phyloP scores from a whole-genome alignment of 78 protist genomes.

The Blattamonas nauphoetae region DNA sequence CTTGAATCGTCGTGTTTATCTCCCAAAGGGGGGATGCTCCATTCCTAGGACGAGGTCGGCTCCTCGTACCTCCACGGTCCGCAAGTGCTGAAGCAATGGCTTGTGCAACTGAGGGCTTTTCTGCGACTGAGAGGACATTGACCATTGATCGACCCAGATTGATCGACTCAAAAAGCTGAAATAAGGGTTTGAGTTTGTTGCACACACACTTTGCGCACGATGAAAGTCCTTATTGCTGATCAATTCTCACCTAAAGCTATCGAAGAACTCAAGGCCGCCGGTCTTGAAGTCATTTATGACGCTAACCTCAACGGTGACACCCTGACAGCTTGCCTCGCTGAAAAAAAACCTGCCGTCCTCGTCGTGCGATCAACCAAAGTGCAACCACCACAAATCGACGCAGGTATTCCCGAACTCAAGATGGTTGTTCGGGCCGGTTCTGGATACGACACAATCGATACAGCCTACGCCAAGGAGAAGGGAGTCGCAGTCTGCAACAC shows the following conservation, averaged over 20 bases:
- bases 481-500: conserved; percentile 30
- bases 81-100: conserved; percentile 62
- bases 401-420: conserved; percentile 12
- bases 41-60: neutral
- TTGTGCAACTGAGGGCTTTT: conserved; percentile 90
- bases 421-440: conserved; percentile 35
- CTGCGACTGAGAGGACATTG: conserved; percentile 79
- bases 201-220: too few relatives aligned
- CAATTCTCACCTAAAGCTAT: neutral
- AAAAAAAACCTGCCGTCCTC: conserved; percentile 6
- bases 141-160: too few relatives aligned
- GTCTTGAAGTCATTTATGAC: neutral
- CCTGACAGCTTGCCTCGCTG: neutral
- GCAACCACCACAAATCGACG: conserved; percentile 6
- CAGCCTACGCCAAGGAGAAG: conserved; percentile 9
- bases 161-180: neutral
- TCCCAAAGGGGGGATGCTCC: neutral
- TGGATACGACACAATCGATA: conserved; percentile 27
- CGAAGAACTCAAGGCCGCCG: neutral
- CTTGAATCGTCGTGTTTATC: neutral
- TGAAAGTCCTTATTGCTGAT: conserved; percentile 30
- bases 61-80: neutral
- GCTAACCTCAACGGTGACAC: conserved; percentile 16
- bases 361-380: conserved; percentile 22
- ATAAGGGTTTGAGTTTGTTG: too few relatives aligned